Conservation (phyloP, 2,329 filamentous ascomycete species). For the Periconia digitata region DNA sequence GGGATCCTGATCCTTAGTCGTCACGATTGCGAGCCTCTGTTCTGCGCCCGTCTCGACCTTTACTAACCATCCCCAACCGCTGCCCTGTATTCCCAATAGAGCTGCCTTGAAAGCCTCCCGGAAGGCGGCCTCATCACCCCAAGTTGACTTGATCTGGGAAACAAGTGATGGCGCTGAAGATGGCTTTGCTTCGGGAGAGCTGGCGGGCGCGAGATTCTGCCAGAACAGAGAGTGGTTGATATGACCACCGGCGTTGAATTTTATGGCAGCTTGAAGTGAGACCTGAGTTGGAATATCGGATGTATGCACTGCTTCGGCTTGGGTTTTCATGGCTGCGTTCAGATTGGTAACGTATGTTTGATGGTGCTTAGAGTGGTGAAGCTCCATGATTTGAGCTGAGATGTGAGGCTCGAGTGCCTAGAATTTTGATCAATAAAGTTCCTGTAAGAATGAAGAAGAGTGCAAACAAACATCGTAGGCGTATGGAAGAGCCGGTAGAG, state of each 20-base stretch:
- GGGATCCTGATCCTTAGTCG: conserved; percentile 85
- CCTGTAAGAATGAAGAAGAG: background rate
- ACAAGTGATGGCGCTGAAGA: conserved; percentile 59
- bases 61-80: conserved; percentile 87
- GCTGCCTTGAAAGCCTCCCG: conserved; percentile 65
- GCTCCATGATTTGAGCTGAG: conserved; percentile 76
- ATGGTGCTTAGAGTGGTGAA: conserved; percentile 79
- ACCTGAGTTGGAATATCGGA: conserved; percentile 67
- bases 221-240: conserved; percentile 94
- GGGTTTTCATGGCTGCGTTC: conserved; percentile 65
- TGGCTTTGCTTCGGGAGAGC: conserved; percentile 59
- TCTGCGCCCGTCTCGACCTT: conserved; percentile 60
- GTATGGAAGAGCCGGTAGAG: conserved; percentile 67
- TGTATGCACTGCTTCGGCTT: conserved; percentile 57
- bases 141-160: conserved; percentile 64
- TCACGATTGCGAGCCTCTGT: conserved; percentile 65
- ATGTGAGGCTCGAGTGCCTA: conserved; percentile 74
- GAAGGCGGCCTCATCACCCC: conserved; percentile 69
- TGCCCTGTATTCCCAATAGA: conserved; percentile 74
- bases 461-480: conserved; percentile 65
- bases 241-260: conserved; percentile 89
- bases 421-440: conserved; percentile 9
- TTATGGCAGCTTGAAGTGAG: conserved; percentile 69
- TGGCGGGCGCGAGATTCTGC: conserved; percentile 72
- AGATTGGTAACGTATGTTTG: conserved; percentile 77